phyloP scores from a whole-genome alignment of 768 basidiomycete species.

The Trametes sanguinea region DNA sequence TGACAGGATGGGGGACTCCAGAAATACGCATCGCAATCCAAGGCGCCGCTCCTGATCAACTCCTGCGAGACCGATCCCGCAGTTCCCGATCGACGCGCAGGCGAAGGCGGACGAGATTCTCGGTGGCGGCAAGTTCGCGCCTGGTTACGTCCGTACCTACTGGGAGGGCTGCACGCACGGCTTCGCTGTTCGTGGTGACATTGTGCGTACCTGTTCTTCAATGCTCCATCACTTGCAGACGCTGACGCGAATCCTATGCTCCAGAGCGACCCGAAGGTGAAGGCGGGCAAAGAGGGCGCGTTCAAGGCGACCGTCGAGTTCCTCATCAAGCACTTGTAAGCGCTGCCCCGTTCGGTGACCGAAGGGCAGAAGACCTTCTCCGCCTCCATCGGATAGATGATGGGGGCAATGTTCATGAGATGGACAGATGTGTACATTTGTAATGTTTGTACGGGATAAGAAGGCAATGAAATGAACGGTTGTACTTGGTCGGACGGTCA shows the following conservation, averaged over 20 bases:
- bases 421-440: not conserved
- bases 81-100: conserved; percentile 53
- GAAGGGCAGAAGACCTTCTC: too few relatives aligned
- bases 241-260: conserved; percentile 44
- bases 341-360: too few relatives aligned
- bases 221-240: not conserved
- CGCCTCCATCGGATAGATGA: too few relatives aligned
- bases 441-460: not conserved
- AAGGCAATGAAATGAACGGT: not conserved
- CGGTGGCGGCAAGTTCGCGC: conserved; percentile 38
- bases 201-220: conserved; percentile 21
- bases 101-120: conserved; percentile 41
- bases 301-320: conserved; percentile 30
- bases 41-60: conserved; percentile 67
- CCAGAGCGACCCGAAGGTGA: conserved; percentile 41
- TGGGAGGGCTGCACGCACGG: conserved; percentile 34
- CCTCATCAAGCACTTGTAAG: conserved; percentile 42
- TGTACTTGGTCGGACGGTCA: not conserved
- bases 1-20: not conserved
- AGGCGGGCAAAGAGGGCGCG: not conserved
- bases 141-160: conserved; percentile 40
- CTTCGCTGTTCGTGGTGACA: conserved; percentile 44
- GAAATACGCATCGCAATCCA: conserved; percentile 49
- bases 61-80: conserved; percentile 50
- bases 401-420: not conserved